A percentile compares a stretch with the other conserved stretches of the same genome.
Conservation (phyloP, 257 asterid species). For the Echium plantagineum region DNA sequence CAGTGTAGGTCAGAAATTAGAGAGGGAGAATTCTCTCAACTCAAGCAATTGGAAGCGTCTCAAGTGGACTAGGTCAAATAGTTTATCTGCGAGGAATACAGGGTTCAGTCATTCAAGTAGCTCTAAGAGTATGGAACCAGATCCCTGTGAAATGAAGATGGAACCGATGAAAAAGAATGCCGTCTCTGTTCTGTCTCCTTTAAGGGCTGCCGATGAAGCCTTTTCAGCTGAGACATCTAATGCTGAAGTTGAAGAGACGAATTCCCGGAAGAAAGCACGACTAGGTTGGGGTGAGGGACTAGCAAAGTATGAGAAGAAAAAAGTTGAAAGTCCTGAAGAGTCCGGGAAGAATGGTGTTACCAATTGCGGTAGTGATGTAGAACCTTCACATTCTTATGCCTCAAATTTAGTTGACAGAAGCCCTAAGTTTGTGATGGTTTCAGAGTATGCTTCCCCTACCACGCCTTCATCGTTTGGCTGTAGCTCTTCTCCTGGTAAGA, state of each 20-base stretch:
- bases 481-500: constrained; percentile 84
- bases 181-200: constrained; percentile 19
- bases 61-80: constrained; percentile 34
- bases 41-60: constrained; percentile 39
- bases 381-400: constrained; percentile 29
- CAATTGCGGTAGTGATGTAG: constrained; percentile 28
- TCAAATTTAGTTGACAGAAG: constrained; percentile 39
- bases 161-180: constrained; percentile 19
- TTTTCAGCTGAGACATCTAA: constrained; percentile 16
- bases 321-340: constrained; percentile 69
- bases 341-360: constrained; percentile 24
- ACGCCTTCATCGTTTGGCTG: constrained; percentile 78
- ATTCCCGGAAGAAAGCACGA: constrained; percentile 89
- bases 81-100: constrained; percentile 31
- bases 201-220: constrained; percentile 15
- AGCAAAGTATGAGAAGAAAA: constrained; percentile 92
- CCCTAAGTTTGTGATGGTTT: constrained; percentile 38
- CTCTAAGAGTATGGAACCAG: constrained; percentile 31
- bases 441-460: constrained; percentile 57
- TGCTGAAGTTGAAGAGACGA: constrained; percentile 36
- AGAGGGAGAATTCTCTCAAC: constrained; percentile 46
- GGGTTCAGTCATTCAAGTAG: constrained; percentile 33
- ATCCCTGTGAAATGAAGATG: constrained; percentile 21
- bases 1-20: constrained; percentile 35
- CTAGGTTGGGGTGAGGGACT: constrained; percentile 99